A percentile compares a stretch with the other conserved stretches of the same genome.
phyloP scores from a whole-genome alignment of 805 yeast species.

The Suhomyces emberorum region DNA sequence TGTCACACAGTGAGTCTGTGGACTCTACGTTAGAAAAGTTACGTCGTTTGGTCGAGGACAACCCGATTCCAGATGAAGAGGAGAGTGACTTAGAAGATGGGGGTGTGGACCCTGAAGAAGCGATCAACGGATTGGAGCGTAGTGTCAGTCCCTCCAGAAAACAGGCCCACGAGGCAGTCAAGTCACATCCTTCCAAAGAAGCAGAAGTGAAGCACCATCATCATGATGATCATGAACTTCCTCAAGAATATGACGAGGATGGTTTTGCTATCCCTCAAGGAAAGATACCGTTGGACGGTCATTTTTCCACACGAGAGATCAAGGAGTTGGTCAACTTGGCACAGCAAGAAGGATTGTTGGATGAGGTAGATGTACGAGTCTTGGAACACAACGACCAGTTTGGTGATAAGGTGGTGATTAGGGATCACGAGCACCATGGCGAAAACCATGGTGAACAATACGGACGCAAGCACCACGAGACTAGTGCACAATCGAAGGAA shows the following conservation, averaged over 20 bases:
- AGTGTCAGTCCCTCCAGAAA: neutral
- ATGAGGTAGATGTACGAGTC: slow-evolving; percentile 25
- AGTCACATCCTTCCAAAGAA: slow-evolving; percentile 3
- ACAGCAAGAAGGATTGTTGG: slow-evolving; percentile 27
- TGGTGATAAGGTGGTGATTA: slow-evolving; percentile 31
- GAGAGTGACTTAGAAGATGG: slow-evolving; percentile 2
- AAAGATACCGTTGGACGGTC: slow-evolving; percentile 40
- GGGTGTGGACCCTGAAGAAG: neutral
- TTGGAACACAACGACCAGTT: slow-evolving; percentile 17
- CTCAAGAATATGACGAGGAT: slow-evolving; percentile 23
- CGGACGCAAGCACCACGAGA: neutral
- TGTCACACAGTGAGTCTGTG: slow-evolving; percentile 7
- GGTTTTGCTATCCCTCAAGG: slow-evolving; percentile 38
- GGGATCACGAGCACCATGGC: slow-evolving; percentile 11
- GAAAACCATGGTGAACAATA: slow-evolving; percentile 1
- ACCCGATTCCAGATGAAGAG: slow-evolving; percentile 9
- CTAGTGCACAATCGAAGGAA: too few species aligned
- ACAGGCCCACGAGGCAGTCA: slow-evolving; percentile 3
- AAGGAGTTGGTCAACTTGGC: slow-evolving; percentile 29
- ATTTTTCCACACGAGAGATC: slow-evolving; percentile 34
- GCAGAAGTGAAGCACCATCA: neutral
- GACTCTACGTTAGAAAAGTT: slow-evolving; percentile 24
- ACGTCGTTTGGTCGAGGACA: slow-evolving; percentile 21
- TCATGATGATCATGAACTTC: slow-evolving; percentile 5
- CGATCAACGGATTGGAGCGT: neutral